These are phyloP conservation scores for Amanita exitialis DNA, from an alignment of 768 basidiomycete genomes.

Conservation along the genomic window DNA sequence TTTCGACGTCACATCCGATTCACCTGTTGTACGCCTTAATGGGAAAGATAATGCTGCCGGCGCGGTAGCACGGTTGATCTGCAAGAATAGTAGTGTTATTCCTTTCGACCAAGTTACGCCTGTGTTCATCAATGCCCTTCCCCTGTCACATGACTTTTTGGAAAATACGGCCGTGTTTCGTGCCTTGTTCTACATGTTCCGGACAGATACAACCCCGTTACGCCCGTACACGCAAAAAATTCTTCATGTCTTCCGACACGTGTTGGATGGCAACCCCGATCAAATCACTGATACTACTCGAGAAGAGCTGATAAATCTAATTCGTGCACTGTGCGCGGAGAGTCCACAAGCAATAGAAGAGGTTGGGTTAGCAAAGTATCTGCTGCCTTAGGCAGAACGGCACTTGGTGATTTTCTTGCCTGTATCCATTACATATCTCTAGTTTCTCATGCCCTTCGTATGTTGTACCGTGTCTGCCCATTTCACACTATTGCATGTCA, in stretches of 20 bases:
- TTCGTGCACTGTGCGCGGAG: conserved; percentile 63
- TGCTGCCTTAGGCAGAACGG: conserved; percentile 25
- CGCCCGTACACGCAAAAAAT: conserved; percentile 71
- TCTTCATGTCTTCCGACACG: conserved; percentile 68
- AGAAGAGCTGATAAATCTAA: conserved; percentile 62
- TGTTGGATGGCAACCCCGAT: conserved; percentile 64
- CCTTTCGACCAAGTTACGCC: conserved; percentile 91
- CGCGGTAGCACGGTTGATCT: conserved; percentile 80
- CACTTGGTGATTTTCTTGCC: conserved; percentile 8
- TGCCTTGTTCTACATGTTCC: conserved; percentile 83
- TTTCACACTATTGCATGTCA: background rate
- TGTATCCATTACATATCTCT: conserved; percentile 6
- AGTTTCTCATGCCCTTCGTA: conserved; percentile 9
- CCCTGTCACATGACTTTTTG: conserved; percentile 78
- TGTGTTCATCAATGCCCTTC: conserved; percentile 71
- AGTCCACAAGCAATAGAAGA: conserved; percentile 74
- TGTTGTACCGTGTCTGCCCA: conserved; percentile 7
- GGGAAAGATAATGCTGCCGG: conserved; percentile 97
- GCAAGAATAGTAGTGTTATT: conserved; percentile 65
- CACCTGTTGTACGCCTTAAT: conserved; percentile 60
- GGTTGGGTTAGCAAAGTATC: conserved; percentile 54
- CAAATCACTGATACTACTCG: conserved; percentile 77
- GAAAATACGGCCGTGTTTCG: conserved; percentile 89
- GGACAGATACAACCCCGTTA: conserved; percentile 58
- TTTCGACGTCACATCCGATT: conserved; percentile 56